Base-by-base conservation (phyloP, 73 alveolate genomes). In the Paramecium bursaria region DNA sequence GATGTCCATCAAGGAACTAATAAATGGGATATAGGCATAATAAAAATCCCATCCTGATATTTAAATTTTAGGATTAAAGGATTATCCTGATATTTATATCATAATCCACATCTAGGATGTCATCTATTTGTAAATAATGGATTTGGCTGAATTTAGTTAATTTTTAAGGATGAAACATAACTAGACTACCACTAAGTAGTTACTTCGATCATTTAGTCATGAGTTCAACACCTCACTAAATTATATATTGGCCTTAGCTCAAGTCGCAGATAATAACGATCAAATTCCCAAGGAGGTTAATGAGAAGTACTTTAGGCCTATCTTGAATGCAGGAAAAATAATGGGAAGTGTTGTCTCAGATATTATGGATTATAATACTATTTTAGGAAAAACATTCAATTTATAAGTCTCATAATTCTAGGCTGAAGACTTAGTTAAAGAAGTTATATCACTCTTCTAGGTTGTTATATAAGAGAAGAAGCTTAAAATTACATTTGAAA, bases 161-260 rank as follows among this genome's bases (percentile, higher is more conserved):
- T 6, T 15, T 25, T 19, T 67, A 0, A 67, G 44, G 26, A 67
- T 39, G 21, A 26, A 21, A 4, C 33, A 30, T 42, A 67, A 53
- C 7, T 15, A 67, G 44, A 31, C 53, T 14, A 67, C 82, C 3
- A 67, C 44, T 53, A 42, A 67, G 13, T 1, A 67, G 27, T 67
- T 67, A 21, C 44, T 67, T 67, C 33, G 35, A 23, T 39, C 60
- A 15, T 67, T 67, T 35, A 67, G 82, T 42, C 82, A 67, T 67
- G 82, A 67, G 44, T 67, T 31, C 25, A 67, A 67, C 50, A 67
- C 82, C 17, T 67, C 82, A 9, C 44, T 67, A 67, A 67, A 67
- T 67, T 67, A 67, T 67, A 67, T 67, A 14, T 67, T 67, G 44
- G 82, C 82, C 15, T 19, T 67, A 7, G 82, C 60, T 11, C 44